Percentiles rank a stretch among this genome's conserved stretches.
These are phyloP conservation scores for Verticillium dahliae DNA, from an alignment of 2,329 filamentous ascomycete genomes.

Conservation along the genomic window DNA sequence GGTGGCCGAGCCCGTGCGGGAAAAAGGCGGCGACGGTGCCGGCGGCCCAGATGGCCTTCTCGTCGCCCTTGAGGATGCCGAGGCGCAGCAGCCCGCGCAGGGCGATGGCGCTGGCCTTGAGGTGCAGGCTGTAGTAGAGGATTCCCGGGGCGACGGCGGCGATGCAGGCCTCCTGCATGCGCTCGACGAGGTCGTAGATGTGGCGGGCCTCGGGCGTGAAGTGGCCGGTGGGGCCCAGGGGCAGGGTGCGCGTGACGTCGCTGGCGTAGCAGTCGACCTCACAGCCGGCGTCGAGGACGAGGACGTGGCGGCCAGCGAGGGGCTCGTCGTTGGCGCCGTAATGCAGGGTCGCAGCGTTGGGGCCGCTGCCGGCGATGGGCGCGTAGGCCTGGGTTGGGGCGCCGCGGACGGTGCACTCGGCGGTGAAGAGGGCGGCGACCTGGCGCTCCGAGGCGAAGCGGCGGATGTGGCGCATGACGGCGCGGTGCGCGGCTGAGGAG, in stretches of 20 bases:
- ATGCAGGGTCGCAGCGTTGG: slow-evolving; percentile 80
- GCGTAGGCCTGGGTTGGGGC: slow-evolving; percentile 78
- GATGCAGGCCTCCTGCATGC: slow-evolving; percentile 77
- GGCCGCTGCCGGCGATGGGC: slow-evolving; percentile 78
- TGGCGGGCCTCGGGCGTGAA: slow-evolving; percentile 64
- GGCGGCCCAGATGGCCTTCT: slow-evolving; percentile 41
- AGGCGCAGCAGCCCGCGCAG: slow-evolving; percentile 63
- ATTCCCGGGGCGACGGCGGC: slow-evolving; percentile 64
- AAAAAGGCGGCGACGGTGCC: slow-evolving; percentile 58
- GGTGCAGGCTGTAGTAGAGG: slow-evolving; percentile 65
- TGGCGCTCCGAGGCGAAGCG: slow-evolving; percentile 70
- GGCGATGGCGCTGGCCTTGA: slow-evolving; percentile 66
- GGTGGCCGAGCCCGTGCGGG: slow-evolving; percentile 59
- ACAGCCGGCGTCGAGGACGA: slow-evolving; percentile 82
- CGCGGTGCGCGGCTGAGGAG: slow-evolving; percentile 69
- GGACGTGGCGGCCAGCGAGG: slow-evolving; percentile 61
- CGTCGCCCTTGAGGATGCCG: slow-evolving; percentile 63
- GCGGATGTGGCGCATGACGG: slow-evolving; percentile 59
- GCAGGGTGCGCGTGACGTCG: slow-evolving; percentile 85
- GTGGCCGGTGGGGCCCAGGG: slow-evolving; percentile 50
- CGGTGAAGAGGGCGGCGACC: slow-evolving; percentile 71
- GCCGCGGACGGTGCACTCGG: slow-evolving; percentile 64
- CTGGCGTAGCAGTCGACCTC: slow-evolving; percentile 83
- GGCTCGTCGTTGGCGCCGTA: slow-evolving; percentile 75
- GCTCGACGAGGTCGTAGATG: slow-evolving; percentile 71